phyloP scores from a whole-genome alignment of 129 eudicot species.

The Saposhnikovia divaricata region DNA sequence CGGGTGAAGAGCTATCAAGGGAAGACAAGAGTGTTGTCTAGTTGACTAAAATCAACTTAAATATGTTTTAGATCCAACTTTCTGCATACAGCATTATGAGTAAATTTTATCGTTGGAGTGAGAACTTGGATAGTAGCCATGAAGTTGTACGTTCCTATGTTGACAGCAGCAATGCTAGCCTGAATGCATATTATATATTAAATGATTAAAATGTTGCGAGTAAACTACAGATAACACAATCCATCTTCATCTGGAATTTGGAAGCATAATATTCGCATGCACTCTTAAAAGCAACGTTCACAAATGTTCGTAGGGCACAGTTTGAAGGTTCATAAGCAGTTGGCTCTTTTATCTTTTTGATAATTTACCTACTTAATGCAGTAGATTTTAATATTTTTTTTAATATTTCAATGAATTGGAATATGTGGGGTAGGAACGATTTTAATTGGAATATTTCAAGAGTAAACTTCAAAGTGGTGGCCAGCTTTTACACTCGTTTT shows the following conservation, averaged over 20 bases:
- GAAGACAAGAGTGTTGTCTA: conserved; percentile 8
- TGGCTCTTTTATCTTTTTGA: no score
- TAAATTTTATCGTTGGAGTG: neutral
- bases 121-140: neutral
- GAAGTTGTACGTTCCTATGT: neutral
- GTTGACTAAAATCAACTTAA: neutral
- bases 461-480: no score
- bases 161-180: neutral
- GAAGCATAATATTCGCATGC: neutral
- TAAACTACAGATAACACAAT: neutral
- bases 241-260: neutral
- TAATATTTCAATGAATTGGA: no score
- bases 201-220: neutral
- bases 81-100: neutral
- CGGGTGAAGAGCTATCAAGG: neutral
- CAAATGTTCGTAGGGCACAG: neutral
- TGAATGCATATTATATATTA: neutral
- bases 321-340: no score
- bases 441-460: no score
- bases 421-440: no score
- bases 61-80: neutral
- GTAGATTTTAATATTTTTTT: no score
- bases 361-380: no score
- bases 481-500: no score
- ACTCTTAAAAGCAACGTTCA: no score